A percentile compares a stretch with the other conserved stretches of the same genome.
phyloP scores from a whole-genome alignment of 108 stramenopile genomes.

The Thalassiosira profunda region DNA sequence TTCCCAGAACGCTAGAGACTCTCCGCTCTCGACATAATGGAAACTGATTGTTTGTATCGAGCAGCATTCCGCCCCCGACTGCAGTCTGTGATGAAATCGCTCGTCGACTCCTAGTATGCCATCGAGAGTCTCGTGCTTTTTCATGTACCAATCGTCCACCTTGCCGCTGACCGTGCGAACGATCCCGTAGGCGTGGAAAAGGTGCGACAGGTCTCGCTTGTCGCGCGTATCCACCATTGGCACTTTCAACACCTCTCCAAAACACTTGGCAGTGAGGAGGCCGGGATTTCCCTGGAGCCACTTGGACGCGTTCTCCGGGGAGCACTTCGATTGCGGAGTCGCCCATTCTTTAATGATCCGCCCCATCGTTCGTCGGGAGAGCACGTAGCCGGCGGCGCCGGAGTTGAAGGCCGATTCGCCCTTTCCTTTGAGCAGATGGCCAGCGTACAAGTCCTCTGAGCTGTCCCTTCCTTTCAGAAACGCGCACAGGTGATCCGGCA shows the following conservation, averaged over 20 bases:
- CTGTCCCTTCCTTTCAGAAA: slow-evolving; percentile 65
- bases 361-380: slow-evolving; percentile 79
- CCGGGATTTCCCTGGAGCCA: slow-evolving; percentile 91
- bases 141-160: slow-evolving; percentile 88
- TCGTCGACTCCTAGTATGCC: slow-evolving; percentile 45
- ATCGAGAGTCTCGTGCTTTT: slow-evolving; percentile 74
- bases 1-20: slow-evolving; percentile 73
- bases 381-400: slow-evolving; percentile 88
- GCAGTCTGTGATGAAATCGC: slow-evolving; percentile 51
- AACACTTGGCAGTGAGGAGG: slow-evolving; percentile 71
- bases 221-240: slow-evolving; percentile 73
- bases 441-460: slow-evolving; percentile 73
- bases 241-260: slow-evolving; percentile 57
- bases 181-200: slow-evolving; percentile 78
- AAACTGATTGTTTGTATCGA: slow-evolving; percentile 80
- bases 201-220: slow-evolving; percentile 57
- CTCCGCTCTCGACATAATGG: slow-evolving; percentile 88
- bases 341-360: slow-evolving; percentile 72
- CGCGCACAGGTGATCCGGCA: slow-evolving; percentile 80
- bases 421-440: slow-evolving; percentile 77
- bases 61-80: slow-evolving; percentile 67
- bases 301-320: slow-evolving; percentile 42
- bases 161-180: slow-evolving; percentile 72
- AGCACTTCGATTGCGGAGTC: slow-evolving; percentile 56
- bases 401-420: slow-evolving; percentile 78